Base-by-base conservation (phyloP, 345 rosid species). In the Arabidopsis arenosa region DNA sequence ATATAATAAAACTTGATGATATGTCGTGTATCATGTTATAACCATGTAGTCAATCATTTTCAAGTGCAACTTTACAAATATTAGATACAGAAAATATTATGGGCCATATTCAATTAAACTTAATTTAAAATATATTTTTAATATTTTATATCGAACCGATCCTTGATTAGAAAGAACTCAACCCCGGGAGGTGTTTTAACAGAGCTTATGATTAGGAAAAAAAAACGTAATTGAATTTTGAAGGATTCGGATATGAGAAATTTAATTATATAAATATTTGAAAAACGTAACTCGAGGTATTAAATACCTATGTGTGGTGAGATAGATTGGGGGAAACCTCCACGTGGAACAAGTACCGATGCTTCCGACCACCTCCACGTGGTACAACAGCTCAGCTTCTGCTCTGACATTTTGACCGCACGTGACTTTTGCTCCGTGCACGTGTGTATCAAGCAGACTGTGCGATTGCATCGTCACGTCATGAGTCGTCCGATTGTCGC, bases 281-380 rank as follows among this genome's bases (percentile, higher is more conserved):
- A 7, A 49, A 36, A 30, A 43, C 37, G 74, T 68, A 26, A 21
- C 4, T 52, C 61, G 68, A 75, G 69, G 74, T 52, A 68, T 60
- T 49, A 6, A 44, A 62, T 40, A 67, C 54, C 12, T 7, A 2
- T 49, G 61, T 33, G 45, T 75, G n/a, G 73, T 26, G 30, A 26
- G 57, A 45, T 65, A 45, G 30, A 55, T 74, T 55, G 26, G 37
- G 64, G 73, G 56, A 68, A 62, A 28, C 30, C 41, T 54, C 57
- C 75, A 76, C 66, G 75, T 70, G 71, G 75, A 56, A 6, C 80
- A 76, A 76, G 80, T 76, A 76, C 80, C 80, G 75, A 76, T 63
- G 80, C 75, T 45, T 70, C 80, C 71, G 80, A 76, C 80, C 30
- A 36, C 43, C 5, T 63, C 66, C 72, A 77, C 80, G 80, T 70